Percentiles rank a stretch among this genome's conserved stretches.
These are phyloP conservation scores for Cladorrhinum sp. DNA, from an alignment of 2,329 filamentous ascomycete genomes.

Conservation along the genomic window DNA sequence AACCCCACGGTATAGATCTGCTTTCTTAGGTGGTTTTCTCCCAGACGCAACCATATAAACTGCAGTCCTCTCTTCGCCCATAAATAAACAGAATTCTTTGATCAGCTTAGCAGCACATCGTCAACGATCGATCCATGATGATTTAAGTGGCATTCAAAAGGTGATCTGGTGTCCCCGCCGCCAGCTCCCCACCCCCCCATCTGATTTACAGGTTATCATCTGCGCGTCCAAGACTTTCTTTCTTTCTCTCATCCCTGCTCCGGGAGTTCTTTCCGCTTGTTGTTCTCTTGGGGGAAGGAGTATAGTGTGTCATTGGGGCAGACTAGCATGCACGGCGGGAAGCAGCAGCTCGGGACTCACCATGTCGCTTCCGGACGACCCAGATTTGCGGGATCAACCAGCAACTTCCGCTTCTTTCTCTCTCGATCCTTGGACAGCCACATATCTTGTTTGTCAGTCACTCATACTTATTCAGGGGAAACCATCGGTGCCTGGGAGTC, in stretches of 20 bases:
- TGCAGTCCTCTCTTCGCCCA: neutral
- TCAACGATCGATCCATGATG: neutral
- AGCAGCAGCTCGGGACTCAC: slow-evolving; percentile 12
- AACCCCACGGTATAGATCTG: slow-evolving; percentile 25
- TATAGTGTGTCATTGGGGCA: slow-evolving; percentile 5
- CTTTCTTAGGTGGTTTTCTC: slow-evolving; percentile 16
- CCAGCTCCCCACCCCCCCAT: neutral
- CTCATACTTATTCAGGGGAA: neutral
- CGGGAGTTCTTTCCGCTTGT: slow-evolving; percentile 7
- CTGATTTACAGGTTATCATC: neutral
- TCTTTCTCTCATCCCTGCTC: neutral
- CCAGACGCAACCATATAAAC: slow-evolving; percentile 1
- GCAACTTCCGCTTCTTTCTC: slow-evolving; percentile 1
- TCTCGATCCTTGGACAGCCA: neutral
- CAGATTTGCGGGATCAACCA: neutral
- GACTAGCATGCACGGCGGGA: slow-evolving; percentile 16
- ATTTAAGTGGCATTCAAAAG: neutral
- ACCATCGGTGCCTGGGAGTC: neutral
- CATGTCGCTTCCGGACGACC: neutral
- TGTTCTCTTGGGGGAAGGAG: slow-evolving; percentile 12
- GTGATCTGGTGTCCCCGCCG: neutral
- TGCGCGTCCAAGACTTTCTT: neutral
- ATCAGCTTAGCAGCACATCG: neutral
- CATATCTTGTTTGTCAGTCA: slow-evolving; percentile 6
- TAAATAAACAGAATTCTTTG: neutral